A percentile compares a stretch with the other conserved stretches of the same genome.
These are phyloP conservation scores for Pleomassaria siparia DNA, from an alignment of 2,329 filamentous ascomycete species.

Conservation along the genomic window DNA sequence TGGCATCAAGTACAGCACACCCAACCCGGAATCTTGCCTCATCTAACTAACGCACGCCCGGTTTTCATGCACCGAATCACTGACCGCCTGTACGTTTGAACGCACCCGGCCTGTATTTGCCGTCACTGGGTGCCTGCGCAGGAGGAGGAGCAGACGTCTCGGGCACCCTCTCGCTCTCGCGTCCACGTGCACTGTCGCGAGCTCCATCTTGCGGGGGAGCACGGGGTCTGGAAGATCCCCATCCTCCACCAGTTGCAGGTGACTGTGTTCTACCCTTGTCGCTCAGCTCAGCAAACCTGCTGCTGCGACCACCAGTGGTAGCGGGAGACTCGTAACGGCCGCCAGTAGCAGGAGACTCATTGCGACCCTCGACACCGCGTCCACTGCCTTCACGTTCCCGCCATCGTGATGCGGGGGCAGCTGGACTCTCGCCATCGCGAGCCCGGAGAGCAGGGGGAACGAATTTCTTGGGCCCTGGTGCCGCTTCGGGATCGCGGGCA, in stretches of 20 bases:
- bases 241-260: conserved; percentile 34
- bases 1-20: conserved; percentile 1
- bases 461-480: conserved; percentile 45
- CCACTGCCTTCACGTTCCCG: conserved; percentile 40
- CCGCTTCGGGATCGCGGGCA: conserved; percentile 16
- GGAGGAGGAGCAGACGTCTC: conserved; percentile 25
- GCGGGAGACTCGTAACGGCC: conserved; percentile 33
- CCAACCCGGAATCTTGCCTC: background rate
- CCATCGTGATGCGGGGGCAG: conserved; percentile 34
- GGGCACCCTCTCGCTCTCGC: conserved; percentile 26
- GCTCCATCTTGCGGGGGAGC: conserved; percentile 22
- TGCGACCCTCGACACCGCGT: conserved; percentile 30
- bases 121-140: conserved; percentile 30
- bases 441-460: conserved; percentile 49
- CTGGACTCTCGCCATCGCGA: conserved; percentile 32
- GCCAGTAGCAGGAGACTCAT: conserved; percentile 34
- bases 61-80: background rate
- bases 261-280: conserved; percentile 32
- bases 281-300: conserved; percentile 27
- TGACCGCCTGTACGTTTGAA: conserved; percentile 26
- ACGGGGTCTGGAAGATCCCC: conserved; percentile 31
- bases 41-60: background rate
- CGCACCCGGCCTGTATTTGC: conserved; percentile 45
- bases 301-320: conserved; percentile 21
- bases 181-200: conserved; percentile 11